Evolutionary conservation across 352 stramenopile genomes (phyloP).

Genomic region (Labyrinthula sp.): DNA sequence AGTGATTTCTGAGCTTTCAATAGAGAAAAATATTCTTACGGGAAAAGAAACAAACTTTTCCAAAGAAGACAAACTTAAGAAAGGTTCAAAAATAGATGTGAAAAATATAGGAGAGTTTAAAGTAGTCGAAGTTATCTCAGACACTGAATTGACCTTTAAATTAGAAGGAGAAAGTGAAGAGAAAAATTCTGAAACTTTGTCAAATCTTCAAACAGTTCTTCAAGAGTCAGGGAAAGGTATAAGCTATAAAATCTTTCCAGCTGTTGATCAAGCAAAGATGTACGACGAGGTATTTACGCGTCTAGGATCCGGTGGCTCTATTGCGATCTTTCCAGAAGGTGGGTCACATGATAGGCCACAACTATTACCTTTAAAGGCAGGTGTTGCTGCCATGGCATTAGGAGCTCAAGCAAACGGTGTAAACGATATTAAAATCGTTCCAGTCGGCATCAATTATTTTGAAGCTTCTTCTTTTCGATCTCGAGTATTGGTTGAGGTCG

Average conservation of each 20-base stretch:
- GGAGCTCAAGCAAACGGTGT: slow-evolving; percentile 81
- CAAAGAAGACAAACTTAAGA: slow-evolving; percentile 42
- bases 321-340: slow-evolving; percentile 92
- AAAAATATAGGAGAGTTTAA: slow-evolving; percentile 48
- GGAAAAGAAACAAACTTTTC: slow-evolving; percentile 43
- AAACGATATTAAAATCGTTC: slow-evolving; percentile 77
- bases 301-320: slow-evolving; percentile 59
- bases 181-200: slow-evolving; percentile 2
- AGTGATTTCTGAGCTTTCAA: slow-evolving; percentile 39
- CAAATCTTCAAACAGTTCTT: slow-evolving; percentile 3
- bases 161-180: slow-evolving; percentile 32
- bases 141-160: slow-evolving; percentile 53
- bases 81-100: slow-evolving; percentile 50
- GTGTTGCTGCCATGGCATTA: slow-evolving; percentile 90
- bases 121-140: slow-evolving; percentile 52
- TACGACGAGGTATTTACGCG: slow-evolving; percentile 70
- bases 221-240: too few species aligned
- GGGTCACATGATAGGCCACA: slow-evolving; percentile 89
- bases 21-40: slow-evolving; percentile 34
- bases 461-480: slow-evolving; percentile 79
- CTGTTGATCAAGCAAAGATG: slow-evolving; percentile 66
- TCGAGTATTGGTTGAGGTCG: slow-evolving; percentile 85
- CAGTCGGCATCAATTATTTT: slow-evolving; percentile 94
- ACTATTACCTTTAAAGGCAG: slow-evolving; percentile 83
- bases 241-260: slow-evolving; percentile 61